Evolutionary conservation across 192 early-diverging fungal species (phyloP), one percentile per base, ranked within the genome.

Genomic region (Umbelopsis ramanniana): DNA sequence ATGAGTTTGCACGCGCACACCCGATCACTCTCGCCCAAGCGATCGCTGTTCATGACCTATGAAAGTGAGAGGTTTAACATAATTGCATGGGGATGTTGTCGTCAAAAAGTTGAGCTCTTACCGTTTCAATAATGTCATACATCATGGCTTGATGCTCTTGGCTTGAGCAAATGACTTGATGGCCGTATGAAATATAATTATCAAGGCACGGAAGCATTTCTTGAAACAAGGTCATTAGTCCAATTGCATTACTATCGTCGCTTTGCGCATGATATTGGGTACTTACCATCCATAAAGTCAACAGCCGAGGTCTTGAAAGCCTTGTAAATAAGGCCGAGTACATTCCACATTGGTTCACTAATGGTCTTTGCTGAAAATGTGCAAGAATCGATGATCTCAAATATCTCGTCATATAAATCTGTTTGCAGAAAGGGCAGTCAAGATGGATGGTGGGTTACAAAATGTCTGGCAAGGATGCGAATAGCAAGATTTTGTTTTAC

Each of bases 131-230:
- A 47, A 98, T 94, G 72, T 95, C 91, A 66, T 90, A 89, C 63
- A 95, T 86, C 70, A 88, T 90, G 38, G 88, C 74, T 72, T 93
- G 91, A 66, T 91, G 78, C 52, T 88, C 86, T 47, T 79, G 79
- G 81, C 87, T 93, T 7, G 85, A 38, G 0, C 85, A 82, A 67
- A 96, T 91, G 6, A 88, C 85, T n/a, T 91, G 89, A 48, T 85
- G 93, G 72, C 97, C 97, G 74, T 91, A 95, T 3, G 88, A 85
- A 43, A 97, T 89, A 66, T 90, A 98, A 83, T 97, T 96, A 76
- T 95, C 93, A 52, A 99, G 85, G 33, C 90, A 89, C 19, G 92
- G 91, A 43, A 93, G 70, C 86, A 99, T 94, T 76, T 95, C 95
- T 76, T 52, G 45, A 38, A 75, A 19, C 47, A 60, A 54, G 15